Evolutionary conservation across 495 filamentous ascomycete genomes (phyloP).

Genomic region (Hyphodiscus hymeniophilus): DNA sequence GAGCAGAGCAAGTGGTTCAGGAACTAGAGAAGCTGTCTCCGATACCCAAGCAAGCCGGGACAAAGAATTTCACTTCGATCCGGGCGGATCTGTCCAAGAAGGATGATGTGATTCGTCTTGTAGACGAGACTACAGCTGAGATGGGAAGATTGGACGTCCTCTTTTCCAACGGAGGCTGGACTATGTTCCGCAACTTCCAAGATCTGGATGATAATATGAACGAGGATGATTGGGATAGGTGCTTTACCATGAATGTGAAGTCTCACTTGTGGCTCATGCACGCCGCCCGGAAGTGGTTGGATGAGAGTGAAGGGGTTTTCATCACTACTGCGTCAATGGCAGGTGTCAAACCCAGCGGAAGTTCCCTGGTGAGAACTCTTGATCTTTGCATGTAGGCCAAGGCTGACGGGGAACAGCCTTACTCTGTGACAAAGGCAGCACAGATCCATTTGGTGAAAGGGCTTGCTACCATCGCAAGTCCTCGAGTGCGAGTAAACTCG

Average conservation of each 20-base stretch:
- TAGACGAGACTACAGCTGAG: constrained; percentile 30
- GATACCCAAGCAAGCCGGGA: background rate
- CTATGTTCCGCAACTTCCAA: constrained; percentile 37
- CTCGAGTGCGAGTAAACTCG: constrained; percentile 45
- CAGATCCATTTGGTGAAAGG: constrained; percentile 47
- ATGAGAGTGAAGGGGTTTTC: constrained; percentile 41
- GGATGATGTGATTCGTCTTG: constrained; percentile 33
- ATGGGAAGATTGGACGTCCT: constrained; percentile 46
- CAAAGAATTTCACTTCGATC: constrained; percentile 30
- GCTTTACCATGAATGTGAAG: constrained; percentile 53
- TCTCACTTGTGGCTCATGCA: constrained; percentile 47
- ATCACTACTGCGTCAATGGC: constrained; percentile 45
- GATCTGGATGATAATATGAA: constrained; percentile 45
- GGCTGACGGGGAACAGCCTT: constrained; percentile 26
- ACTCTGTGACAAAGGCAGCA: constrained; percentile 47
- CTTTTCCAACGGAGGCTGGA: constrained; percentile 52
- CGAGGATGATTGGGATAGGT: constrained; percentile 49
- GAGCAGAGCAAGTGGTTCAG: constrained; percentile 34
- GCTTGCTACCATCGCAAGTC: constrained; percentile 39
- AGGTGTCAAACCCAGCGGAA: constrained; percentile 43
- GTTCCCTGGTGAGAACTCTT: constrained; percentile 31
- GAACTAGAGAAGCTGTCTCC: constrained; percentile 30
- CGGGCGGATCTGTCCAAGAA: constrained; percentile 41
- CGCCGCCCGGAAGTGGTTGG: constrained; percentile 36
- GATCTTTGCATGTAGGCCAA: background rate